These are phyloP conservation scores for Trichoderma brevicompactum DNA, from an alignment of 2,329 filamentous ascomycete genomes.

Conservation along the genomic window DNA sequence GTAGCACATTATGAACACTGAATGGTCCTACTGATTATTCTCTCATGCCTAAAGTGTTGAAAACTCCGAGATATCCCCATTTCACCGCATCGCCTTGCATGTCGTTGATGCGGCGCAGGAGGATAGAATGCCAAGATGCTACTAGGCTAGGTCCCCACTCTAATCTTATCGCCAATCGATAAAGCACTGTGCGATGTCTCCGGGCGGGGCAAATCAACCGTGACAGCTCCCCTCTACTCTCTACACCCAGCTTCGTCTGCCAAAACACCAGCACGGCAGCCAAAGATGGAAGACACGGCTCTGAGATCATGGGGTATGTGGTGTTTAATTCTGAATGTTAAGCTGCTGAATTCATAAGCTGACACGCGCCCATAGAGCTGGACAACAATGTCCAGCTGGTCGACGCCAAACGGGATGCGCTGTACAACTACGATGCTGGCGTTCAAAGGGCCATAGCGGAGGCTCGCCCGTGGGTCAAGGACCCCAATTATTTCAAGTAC, in stretches of 20 bases:
- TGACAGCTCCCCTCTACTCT: constrained; percentile 9
- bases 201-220: constrained; percentile 23
- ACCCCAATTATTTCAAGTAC: constrained; percentile 88
- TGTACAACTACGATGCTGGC: constrained; percentile 79
- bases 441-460: constrained; percentile 69
- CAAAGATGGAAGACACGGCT: constrained; percentile 36
- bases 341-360: background rate
- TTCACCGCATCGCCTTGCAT: too few species aligned
- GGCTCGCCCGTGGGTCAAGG: constrained; percentile 73
- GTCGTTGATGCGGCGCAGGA: too few species aligned
- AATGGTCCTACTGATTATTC: too few species aligned
- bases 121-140: too few species aligned
- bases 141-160: background rate
- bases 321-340: background rate
- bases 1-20: too few species aligned
- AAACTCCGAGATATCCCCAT: too few species aligned
- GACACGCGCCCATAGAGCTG: constrained; percentile 64
- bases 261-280: constrained; percentile 7
- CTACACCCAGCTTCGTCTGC: constrained; percentile 17
- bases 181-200: constrained; percentile 9
- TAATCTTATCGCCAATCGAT: constrained; percentile 24
- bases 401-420: constrained; percentile 84
- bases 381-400: constrained; percentile 85
- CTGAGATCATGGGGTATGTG: constrained; percentile 38
- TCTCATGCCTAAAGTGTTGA: too few species aligned